Evolutionary conservation across 2,329 filamentous ascomycete species (phyloP).

Genomic region (Chaetomiaceae sp.): DNA sequence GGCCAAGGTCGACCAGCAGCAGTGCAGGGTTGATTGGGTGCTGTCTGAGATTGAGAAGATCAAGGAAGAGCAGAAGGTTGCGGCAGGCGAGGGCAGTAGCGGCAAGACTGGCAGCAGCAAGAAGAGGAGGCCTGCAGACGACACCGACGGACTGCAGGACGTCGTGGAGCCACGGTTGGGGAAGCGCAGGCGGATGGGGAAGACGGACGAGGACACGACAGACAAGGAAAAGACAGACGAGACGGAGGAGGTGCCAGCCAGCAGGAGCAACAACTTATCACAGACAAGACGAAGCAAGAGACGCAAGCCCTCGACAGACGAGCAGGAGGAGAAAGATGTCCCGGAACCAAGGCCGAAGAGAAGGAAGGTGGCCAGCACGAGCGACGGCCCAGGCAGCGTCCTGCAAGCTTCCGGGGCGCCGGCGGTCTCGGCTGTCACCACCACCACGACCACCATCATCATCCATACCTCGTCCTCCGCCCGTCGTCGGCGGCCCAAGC

Average conservation of each 20-base stretch:
- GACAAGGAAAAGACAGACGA: too few relatives aligned
- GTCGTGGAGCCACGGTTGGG: not conserved
- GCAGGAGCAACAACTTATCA: slow-evolving; percentile 4
- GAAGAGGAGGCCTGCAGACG: slow-evolving; percentile 9
- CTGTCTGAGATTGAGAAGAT: slow-evolving; percentile 12
- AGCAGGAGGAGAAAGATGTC: not conserved
- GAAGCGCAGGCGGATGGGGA: slow-evolving; percentile 2
- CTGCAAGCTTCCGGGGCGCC: not conserved
- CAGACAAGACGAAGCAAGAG: slow-evolving; percentile 2
- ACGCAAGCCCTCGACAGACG: not conserved
- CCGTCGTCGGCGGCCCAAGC: slow-evolving; percentile 1
- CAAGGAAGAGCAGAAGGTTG: slow-evolving; percentile 11
- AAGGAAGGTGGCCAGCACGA: not conserved
- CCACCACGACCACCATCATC: too few relatives aligned
- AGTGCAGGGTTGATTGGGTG: slow-evolving; percentile 12
- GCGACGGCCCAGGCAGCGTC: not conserved
- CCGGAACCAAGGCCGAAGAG: not conserved
- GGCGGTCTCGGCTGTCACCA: not conserved
- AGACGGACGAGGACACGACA: slow-evolving; percentile 3
- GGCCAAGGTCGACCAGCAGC: slow-evolving; percentile 4
- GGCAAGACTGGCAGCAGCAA: slow-evolving; percentile 3
- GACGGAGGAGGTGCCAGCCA: not conserved
- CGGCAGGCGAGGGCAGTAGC: slow-evolving; percentile 7
- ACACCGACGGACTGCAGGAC: not conserved
- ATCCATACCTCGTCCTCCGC: not conserved